Conservation (phyloP, 805 yeast genomes). For the Cyberlindnera mrakii region DNA sequence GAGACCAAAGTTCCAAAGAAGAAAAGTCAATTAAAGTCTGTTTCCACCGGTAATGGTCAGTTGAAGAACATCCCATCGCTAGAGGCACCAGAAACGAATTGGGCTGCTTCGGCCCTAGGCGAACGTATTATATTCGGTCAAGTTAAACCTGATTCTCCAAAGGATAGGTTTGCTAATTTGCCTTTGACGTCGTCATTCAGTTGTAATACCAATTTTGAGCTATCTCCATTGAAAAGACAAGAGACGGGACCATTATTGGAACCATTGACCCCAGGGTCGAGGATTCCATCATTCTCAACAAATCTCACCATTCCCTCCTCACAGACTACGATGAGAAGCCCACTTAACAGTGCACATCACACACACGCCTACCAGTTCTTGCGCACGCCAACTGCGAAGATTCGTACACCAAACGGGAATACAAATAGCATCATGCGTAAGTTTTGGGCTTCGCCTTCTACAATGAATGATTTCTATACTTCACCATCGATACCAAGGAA, state of each 20-base stretch:
- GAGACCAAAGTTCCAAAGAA: conserved; percentile 15
- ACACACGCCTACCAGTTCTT: conserved; percentile 9
- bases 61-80: conserved; percentile 28
- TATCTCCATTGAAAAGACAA: conserved; percentile 51
- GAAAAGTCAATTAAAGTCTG: conserved; percentile 14
- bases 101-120: conserved; percentile 38
- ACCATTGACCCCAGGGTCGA: conserved; percentile 53
- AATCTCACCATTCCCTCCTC: conserved; percentile 3
- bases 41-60: conserved; percentile 14
- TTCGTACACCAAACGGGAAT: conserved; percentile 23
- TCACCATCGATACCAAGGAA: conserved; percentile 35
- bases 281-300: conserved; percentile 13
- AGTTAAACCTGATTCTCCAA: conserved; percentile 10
- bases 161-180: conserved; percentile 11
- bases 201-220: conserved; percentile 56
- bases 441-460: conserved; percentile 62
- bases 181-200: conserved; percentile 56
- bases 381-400: conserved; percentile 25
- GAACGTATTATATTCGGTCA: conserved; percentile 29
- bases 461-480: conserved; percentile 60
- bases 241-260: conserved; percentile 63
- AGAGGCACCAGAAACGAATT: conserved; percentile 33
- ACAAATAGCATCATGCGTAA: conserved; percentile 39
- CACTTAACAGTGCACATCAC: not conserved
- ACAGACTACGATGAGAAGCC: conserved; percentile 1